Evolutionary conservation across 768 basidiomycete genomes (phyloP), one percentile per base, ranked within the genome.

Genomic region (Boletus reticuloceps): DNA sequence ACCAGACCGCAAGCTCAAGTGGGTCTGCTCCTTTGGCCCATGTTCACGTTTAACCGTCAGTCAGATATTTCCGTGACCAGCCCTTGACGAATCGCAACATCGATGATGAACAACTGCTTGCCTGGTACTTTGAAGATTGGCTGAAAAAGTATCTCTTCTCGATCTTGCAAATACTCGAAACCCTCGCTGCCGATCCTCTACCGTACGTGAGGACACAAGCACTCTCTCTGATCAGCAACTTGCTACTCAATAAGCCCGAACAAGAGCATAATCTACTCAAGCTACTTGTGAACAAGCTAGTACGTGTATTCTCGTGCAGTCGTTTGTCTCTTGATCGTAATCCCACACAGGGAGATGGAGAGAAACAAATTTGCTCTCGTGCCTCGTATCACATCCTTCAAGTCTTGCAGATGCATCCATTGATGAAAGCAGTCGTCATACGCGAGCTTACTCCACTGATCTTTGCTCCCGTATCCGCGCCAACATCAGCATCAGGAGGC

Each of bases 61-160:
- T 37, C 6, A 96, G 94, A 68, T 95, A 94, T 69, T 91, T 96
- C 66, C 88, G 91, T 9, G 94, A 96, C 66, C 95, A 95, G 63
- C 86, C 89, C 13, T 69, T 92, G 49, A 68, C 75, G 1, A 86
- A 88, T 67, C 79, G 83, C 0, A 71, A 73, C 17, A 77, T 82
- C 29, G 85, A 87, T 0, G 89, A 95, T 53, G 77, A 82, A 49
- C 83, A 91, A 67, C 72, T 98, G 0, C 63, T 94, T 6, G 54
- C 88, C 4, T 98, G 90, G 87, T 88, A 88, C 57, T 98, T 97
- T 69, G 97, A 99, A 70, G 96, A 98, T 64, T 98, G 93, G 91
- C 69, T 98, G 47, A 99, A 99, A 74, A 94, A 94, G 60, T 98
- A 88, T 70, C 98, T 97, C 75, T 98, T 96, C 73, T 86, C 86